phyloP scores from a whole-genome alignment of 805 yeast genomes.

The Saccharomycopsis amapae region DNA sequence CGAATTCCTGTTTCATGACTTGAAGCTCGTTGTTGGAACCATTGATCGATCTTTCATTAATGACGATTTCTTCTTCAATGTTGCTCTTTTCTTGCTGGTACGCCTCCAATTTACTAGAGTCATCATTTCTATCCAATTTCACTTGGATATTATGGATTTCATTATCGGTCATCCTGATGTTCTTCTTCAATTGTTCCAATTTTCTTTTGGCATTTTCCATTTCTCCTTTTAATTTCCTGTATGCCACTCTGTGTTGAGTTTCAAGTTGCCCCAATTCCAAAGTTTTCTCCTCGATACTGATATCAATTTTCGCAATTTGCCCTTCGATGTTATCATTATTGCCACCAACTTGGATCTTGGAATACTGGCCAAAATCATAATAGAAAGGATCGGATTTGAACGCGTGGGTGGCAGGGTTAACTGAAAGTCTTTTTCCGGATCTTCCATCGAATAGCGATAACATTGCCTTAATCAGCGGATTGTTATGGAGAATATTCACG shows the following conservation, averaged over 20 bases:
- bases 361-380: conserved; percentile 26
- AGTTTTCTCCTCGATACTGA: conserved; percentile 2
- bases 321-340: neutral
- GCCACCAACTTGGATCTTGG: conserved; percentile 20
- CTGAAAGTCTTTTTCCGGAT: conserved; percentile 40
- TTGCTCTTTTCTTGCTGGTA: conserved; percentile 15
- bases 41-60: conserved; percentile 13
- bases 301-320: conserved; percentile 1
- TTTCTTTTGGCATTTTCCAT: neutral
- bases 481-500: conserved; percentile 33
- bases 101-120: conserved; percentile 22
- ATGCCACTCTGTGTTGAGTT: neutral
- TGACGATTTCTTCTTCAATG: conserved; percentile 21
- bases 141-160: conserved; percentile 1
- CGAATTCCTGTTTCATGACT: conserved; percentile 1
- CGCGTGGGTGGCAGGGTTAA: conserved; percentile 33
- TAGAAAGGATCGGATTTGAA: conserved; percentile 48
- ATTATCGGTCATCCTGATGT: too few species aligned
- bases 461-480: conserved; percentile 34
- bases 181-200: too few species aligned
- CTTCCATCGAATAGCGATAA: conserved; percentile 35
- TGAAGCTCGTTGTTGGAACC: conserved; percentile 8
- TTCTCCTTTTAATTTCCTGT: neutral
- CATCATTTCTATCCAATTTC: conserved; percentile 19
- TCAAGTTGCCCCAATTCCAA: conserved; percentile 7